phyloP scores from a whole-genome alignment of 1,284 basidiomycete genomes.

The Puccinia polysora region DNA sequence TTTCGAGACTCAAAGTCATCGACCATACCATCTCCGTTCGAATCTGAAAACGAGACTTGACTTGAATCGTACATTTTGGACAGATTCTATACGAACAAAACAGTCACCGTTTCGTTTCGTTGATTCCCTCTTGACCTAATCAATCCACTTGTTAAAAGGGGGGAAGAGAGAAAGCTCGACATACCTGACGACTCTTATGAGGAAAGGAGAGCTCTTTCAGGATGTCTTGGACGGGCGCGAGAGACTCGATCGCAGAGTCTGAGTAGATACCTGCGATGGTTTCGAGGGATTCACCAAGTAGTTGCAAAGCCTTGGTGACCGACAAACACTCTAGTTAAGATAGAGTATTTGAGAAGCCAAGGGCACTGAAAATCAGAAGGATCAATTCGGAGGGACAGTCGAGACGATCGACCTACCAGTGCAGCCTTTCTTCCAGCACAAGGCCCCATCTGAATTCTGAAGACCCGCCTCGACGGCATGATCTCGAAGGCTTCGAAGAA shows the following conservation, averaged over 20 bases:
- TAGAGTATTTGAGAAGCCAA: background rate
- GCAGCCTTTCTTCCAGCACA: slow-evolving; percentile 39
- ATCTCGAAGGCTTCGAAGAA: background rate
- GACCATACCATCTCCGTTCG: background rate
- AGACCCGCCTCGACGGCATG: background rate
- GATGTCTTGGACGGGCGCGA: slow-evolving; percentile 27
- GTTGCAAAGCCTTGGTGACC: slow-evolving; percentile 21
- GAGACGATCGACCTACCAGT: slow-evolving; percentile 8
- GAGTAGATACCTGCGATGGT: slow-evolving; percentile 14
- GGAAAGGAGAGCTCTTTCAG: slow-evolving; percentile 34
- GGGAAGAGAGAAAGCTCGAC: background rate
- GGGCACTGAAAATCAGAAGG: background rate
- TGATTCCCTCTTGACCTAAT: background rate
- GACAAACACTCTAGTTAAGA: slow-evolving; percentile 11
- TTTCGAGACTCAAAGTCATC: slow-evolving; percentile 16
- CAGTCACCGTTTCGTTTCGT: no score
- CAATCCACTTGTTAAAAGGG: background rate
- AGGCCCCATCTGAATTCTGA: slow-evolving; percentile 25
- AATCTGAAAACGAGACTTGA: background rate
- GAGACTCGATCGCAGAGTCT: background rate
- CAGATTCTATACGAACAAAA: background rate
- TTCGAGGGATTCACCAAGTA: slow-evolving; percentile 18
- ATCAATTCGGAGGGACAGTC: background rate
- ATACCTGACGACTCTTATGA: slow-evolving; percentile 12
- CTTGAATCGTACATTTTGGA: slow-evolving; percentile 9